Evolutionary conservation across 306 rosid genomes (phyloP).

Genomic region (Cercis canadensis): DNA sequence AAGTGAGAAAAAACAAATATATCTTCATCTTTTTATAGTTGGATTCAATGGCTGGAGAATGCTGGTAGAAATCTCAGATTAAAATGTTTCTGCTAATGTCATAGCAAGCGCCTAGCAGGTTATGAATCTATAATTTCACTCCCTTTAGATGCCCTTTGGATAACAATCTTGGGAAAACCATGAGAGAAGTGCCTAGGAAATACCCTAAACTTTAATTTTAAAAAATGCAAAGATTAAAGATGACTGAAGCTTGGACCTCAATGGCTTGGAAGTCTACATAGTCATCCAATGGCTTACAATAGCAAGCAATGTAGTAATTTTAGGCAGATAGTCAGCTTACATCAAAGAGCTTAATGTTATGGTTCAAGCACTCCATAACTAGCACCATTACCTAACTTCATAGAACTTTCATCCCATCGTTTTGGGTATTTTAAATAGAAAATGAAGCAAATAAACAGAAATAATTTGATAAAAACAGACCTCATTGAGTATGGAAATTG

Average conservation of each 20-base stretch:
- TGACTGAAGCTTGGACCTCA: not conserved
- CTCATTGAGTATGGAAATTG: conserved; percentile 83
- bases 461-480: conserved; percentile 41
- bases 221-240: not conserved
- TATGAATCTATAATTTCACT: no score
- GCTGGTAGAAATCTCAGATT: no score
- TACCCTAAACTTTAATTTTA: not conserved
- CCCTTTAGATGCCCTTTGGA: no score
- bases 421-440: conserved; percentile 22
- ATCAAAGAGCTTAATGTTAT: conserved; percentile 1
- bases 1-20: no score
- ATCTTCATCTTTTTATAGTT: no score
- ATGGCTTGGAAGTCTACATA: not conserved
- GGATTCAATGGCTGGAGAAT: no score
- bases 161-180: no score
- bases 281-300: not conserved
- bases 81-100: no score
- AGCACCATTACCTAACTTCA: conserved; percentile 1
- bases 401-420: conserved; percentile 19
- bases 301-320: conserved; percentile 8
- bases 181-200: no score
- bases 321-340: not conserved
- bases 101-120: no score
- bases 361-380: conserved; percentile 6
- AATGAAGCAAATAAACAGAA: conserved; percentile 15